phyloP scores from a whole-genome alignment of 2,329 filamentous ascomycete genomes.

The Alternaria sp. region DNA sequence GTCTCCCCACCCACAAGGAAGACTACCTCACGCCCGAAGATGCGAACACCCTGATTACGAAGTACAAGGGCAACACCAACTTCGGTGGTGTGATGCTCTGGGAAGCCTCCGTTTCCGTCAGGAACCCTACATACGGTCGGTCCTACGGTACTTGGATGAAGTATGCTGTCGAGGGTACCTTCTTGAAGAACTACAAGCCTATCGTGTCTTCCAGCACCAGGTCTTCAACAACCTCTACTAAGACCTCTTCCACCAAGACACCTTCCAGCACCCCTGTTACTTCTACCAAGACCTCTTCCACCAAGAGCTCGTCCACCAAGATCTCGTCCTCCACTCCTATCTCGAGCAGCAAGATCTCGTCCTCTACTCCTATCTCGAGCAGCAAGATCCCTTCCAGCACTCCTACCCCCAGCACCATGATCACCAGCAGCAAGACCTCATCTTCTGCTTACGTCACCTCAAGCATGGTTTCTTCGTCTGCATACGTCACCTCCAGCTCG shows the following conservation, averaged over 20 bases:
- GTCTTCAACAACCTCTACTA: conserved; percentile 3
- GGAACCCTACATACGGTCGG: conserved; percentile 56
- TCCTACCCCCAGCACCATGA: conserved; percentile 3
- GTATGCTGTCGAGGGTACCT: conserved; percentile 42
- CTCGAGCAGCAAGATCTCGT: background rate
- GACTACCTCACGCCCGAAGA: conserved; percentile 61
- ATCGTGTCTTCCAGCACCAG: conserved; percentile 21
- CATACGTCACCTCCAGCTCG: background rate
- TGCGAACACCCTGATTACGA: conserved; percentile 57
- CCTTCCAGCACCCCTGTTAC: conserved; percentile 4
- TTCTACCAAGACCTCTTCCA: background rate
- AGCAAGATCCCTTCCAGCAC: background rate
- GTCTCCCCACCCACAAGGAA: conserved; percentile 30
- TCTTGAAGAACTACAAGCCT: conserved; percentile 28
- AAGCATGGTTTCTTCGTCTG: conserved; percentile 5
- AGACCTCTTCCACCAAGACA: background rate
- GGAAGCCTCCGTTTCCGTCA: conserved; percentile 62
- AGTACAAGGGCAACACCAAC: conserved; percentile 38
- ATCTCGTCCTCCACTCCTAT: background rate
- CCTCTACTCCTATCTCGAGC: background rate
- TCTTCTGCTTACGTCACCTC: conserved; percentile 10
- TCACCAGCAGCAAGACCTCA: conserved; percentile 2
- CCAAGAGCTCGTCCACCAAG: background rate
- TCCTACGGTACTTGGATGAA: conserved; percentile 61
- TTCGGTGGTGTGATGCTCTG: conserved; percentile 70